Evolutionary conservation across 129 eudicot species (phyloP), one percentile per base, ranked within the genome.

Genomic region (Saposhnikovia divaricata): DNA sequence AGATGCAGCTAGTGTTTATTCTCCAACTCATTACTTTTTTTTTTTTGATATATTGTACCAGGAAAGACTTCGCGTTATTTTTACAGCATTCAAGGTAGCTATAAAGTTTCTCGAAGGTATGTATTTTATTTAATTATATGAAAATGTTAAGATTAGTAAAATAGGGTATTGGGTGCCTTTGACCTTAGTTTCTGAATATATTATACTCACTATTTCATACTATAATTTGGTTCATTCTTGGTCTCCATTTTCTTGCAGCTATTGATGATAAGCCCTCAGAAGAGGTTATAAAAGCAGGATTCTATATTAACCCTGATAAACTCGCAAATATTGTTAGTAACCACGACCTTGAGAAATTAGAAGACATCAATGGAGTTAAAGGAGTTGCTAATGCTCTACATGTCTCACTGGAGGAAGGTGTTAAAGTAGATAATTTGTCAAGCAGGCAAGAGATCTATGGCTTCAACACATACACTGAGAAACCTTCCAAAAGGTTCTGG

Each of bases 401-500:
- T 31, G 91, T 90, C 63, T 84, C 89, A 11, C 59, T 91, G 50
- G 86, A 85, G 7, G 88, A 86, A 80, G 98, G 98, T 80, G 91
- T 94, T 66, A 82, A 85, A 74, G 83, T 89, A 16, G 79, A 72
- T 38, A 93, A 87, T 48, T 75, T 90, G 28, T 57, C 89, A 40
- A 23, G 48, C 48, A 82, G 97, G 74, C 93, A 90, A 87, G 80
- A 86, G n/a, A 80, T 90, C 40, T 94, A 85, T 78, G 98, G 98
- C 25, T 25, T 86, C 84, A 94, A 94, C 84, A 84, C 47, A 44
- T 94, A 87, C 65, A 89, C 96, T 0, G 98, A 94, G 80, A 94
- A 94, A n/a, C 97, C 98, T 69, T 82, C 93, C 44, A 91, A 87
- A 75, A 87, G 96, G 79, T 94, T 94, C 77, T 86, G 87, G 83